Percentiles rank a stretch among this genome's conserved stretches.
phyloP scores from a whole-genome alignment of 352 stramenopile species.

The Globisporangium cederbergense region DNA sequence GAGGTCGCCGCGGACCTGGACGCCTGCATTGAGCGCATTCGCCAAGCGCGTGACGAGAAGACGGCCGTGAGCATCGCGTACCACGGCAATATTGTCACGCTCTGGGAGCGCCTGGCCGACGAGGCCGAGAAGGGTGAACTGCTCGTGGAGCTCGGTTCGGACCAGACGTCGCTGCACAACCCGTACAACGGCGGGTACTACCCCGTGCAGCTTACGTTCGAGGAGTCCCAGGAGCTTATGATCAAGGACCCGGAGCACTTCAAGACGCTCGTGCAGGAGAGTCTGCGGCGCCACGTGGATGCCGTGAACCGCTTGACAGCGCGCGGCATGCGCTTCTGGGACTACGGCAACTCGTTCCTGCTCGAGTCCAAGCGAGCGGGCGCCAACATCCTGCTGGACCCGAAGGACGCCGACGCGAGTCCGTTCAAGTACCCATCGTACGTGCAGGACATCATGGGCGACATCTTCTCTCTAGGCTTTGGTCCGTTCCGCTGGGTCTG shows the following conservation, averaged over 20 bases:
- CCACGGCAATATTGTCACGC: slow-evolving; percentile 80
- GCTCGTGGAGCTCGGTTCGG: slow-evolving; percentile 18
- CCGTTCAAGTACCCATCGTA: slow-evolving; percentile 88
- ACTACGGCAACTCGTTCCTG: slow-evolving; percentile 91
- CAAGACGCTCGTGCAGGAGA: slow-evolving; percentile 76
- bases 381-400: slow-evolving; percentile 21
- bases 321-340: slow-evolving; percentile 87
- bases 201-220: slow-evolving; percentile 77
- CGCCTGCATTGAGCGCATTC: slow-evolving; percentile 60
- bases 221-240: slow-evolving; percentile 84
- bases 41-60: slow-evolving; percentile 48
- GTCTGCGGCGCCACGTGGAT: slow-evolving; percentile 67
- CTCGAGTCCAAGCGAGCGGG: slow-evolving; percentile 77
- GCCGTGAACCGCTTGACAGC: slow-evolving; percentile 79
- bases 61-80: slow-evolving; percentile 79
- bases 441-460: slow-evolving; percentile 90
- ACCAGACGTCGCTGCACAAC: slow-evolving; percentile 90
- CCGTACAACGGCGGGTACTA: slow-evolving; percentile 90
- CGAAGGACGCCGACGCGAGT: slow-evolving; percentile 44
- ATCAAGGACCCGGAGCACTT: slow-evolving; percentile 66
- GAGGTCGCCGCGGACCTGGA: slow-evolving; percentile 73
- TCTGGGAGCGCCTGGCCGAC: slow-evolving; percentile 85
- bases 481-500: slow-evolving; percentile 90
- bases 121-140: slow-evolving; percentile 72
- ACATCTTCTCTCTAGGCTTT: slow-evolving; percentile 90